Base-by-base conservation (phyloP, 2,329 filamentous ascomycete genomes). In the Fusarium cyanostomum region DNA sequence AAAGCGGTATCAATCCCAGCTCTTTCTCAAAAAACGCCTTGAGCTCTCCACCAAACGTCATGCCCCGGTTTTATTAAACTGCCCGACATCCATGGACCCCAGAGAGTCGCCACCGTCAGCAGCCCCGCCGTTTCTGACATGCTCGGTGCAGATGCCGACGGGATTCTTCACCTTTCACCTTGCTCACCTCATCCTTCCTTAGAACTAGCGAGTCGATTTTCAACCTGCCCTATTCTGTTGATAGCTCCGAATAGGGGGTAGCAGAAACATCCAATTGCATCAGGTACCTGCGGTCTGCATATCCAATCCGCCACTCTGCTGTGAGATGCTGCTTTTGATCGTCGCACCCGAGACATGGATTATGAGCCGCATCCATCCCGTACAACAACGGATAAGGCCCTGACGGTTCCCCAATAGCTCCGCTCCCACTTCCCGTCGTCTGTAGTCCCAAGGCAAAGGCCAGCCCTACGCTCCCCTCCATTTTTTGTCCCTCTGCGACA, bases 31-130 rank as follows among this genome's bases (percentile, higher is more conserved):
- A 65, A 52, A 62, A 66, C 26, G 62, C 62, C 57, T 66, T 59
- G 49, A 57, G 60, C 42, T 57, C 42, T 42, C 62, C 57, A 66
- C 62, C 28, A 41, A 50, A 41, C 52, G 62, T 55, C 49, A 66
- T 48, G 46, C 49, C 62, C 62, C 52, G 57, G 58, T 49, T 46
- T 49, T 24, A 41, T 49, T 24, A 41, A 41, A 44, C 16, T 39
- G 34, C 39, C 37, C 50, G 48, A 41, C 51, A 50, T 26, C 15
- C 44, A 61, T 26, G 51, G 45, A 62, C 57, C 42, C 42, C 60
- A 45, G 49, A 56, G 52, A 52, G 21, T 63, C 56, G 56, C 58
- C 56, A 60, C 50, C 33, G 44, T 42, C 27, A 48, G 52, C 52
- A 48, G 16, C 43, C 59, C 56, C 48, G 38, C 56, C 42, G 56